A percentile compares a stretch with the other conserved stretches of the same genome.
phyloP scores from a whole-genome alignment of 2,329 filamentous ascomycete species.

The Penicillium thymicola region DNA sequence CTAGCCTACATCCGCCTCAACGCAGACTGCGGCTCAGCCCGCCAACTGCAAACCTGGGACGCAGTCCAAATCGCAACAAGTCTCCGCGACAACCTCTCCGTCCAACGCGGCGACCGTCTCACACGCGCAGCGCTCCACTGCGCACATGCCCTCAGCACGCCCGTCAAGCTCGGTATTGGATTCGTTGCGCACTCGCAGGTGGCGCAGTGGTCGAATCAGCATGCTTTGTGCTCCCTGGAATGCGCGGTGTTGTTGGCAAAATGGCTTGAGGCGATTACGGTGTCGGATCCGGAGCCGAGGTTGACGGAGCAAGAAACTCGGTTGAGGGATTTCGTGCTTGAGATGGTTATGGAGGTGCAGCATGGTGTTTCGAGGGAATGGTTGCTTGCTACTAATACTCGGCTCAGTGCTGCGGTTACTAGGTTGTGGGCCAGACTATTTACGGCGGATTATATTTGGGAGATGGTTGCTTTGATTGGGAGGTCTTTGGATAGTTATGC shows the following conservation, averaged over 20 bases:
- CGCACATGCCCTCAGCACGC: conserved; percentile 55
- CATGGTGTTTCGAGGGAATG: conserved; percentile 31
- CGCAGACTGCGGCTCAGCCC: conserved; percentile 33
- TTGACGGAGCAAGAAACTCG: conserved; percentile 34
- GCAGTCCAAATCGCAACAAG: conserved; percentile 32
- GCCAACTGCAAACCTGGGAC: conserved; percentile 33
- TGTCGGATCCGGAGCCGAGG: conserved; percentile 21
- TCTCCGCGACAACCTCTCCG: conserved; percentile 30
- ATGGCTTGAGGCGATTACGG: conserved; percentile 35
- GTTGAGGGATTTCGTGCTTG: conserved; percentile 35
- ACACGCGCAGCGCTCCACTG: conserved; percentile 52
- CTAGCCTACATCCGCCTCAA: conserved; percentile 36
- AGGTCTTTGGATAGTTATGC: conserved; percentile 34
- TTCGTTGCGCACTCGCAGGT: conserved; percentile 55
- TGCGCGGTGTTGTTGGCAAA: conserved; percentile 55
- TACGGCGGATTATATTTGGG: conserved; percentile 37
- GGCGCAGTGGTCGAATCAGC: conserved; percentile 57
- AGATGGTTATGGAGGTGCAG: conserved; percentile 38
- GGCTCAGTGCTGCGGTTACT: conserved; percentile 32
- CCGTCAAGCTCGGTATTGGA: conserved; percentile 54
- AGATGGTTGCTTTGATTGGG: conserved; percentile 36
- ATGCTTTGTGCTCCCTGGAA: conserved; percentile 54
- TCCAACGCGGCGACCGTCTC: conserved; percentile 47
- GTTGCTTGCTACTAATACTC: conserved; percentile 33
- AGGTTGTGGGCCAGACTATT: conserved; percentile 36